Conservation (phyloP, 208 protist genomes). For the Trypanosoma conorhini region DNA sequence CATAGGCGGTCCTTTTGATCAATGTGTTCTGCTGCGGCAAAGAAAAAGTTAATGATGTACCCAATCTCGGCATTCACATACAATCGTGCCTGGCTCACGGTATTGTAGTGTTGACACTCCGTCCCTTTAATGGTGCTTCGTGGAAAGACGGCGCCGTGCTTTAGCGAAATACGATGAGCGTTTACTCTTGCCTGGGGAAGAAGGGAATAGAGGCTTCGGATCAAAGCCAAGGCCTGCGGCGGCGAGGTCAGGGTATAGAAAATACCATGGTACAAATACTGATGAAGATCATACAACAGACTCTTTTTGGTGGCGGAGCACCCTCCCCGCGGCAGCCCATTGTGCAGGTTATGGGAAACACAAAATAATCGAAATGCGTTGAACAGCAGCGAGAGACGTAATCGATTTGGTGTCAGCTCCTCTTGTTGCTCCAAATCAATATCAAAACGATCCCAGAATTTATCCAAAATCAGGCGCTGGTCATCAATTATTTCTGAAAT, state of each 20-base stretch:
- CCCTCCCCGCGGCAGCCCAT: slow-evolving; percentile 63
- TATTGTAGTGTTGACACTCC: slow-evolving; percentile 44
- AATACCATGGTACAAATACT: slow-evolving; percentile 86
- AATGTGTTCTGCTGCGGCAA: slow-evolving; percentile 55
- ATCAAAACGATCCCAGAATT: slow-evolving; percentile 73
- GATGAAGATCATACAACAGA: slow-evolving; percentile 69
- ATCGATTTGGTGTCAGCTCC: slow-evolving; percentile 74
- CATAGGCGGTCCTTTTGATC: slow-evolving; percentile 52
- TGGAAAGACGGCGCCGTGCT: slow-evolving; percentile 75
- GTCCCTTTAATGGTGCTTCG: slow-evolving; percentile 75
- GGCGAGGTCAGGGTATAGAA: slow-evolving; percentile 86
- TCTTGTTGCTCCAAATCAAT: slow-evolving; percentile 81
- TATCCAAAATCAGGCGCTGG: slow-evolving; percentile 39
- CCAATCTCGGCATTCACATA: slow-evolving; percentile 89
- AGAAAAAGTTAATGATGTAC: slow-evolving; percentile 72
- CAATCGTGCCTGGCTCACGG: slow-evolving; percentile 61
- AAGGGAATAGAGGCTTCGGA: slow-evolving; percentile 72
- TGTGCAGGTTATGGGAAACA: slow-evolving; percentile 67
- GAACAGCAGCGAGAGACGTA: slow-evolving; percentile 69
- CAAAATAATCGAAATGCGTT: slow-evolving; percentile 80
- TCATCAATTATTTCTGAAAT: slow-evolving; percentile 48
- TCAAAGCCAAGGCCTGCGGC: slow-evolving; percentile 47
- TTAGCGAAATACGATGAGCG: slow-evolving; percentile 62
- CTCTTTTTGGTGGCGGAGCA: slow-evolving; percentile 65
- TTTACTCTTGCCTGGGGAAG: slow-evolving; percentile 75